A percentile compares a stretch with the other conserved stretches of the same genome.
phyloP scores from a whole-genome alignment of 495 filamentous ascomycete genomes.

The Aspergillus heteromorphus region DNA sequence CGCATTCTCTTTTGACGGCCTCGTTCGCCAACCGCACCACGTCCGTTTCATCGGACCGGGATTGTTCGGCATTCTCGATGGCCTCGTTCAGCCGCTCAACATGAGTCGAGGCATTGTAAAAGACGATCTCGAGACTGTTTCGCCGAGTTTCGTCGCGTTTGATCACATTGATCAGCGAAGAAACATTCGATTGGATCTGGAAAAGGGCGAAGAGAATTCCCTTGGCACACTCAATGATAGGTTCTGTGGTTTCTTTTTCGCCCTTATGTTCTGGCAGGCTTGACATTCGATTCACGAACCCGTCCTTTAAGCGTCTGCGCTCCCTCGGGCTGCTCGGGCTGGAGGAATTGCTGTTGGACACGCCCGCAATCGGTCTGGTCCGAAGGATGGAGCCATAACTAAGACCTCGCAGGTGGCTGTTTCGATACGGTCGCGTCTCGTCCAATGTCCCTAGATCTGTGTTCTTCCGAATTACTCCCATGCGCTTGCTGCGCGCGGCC shows the following conservation, averaged over 20 bases:
- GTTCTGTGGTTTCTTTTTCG: slow-evolving; percentile 52
- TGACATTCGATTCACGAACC: slow-evolving; percentile 70
- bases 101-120: slow-evolving; percentile 69
- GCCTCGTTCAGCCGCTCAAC: slow-evolving; percentile 71
- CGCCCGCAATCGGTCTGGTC: slow-evolving; percentile 40
- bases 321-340: slow-evolving; percentile 56
- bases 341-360: slow-evolving; percentile 45
- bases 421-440: slow-evolving; percentile 65
- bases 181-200: slow-evolving; percentile 72
- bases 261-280: slow-evolving; percentile 78
- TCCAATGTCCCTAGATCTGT: slow-evolving; percentile 70
- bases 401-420: slow-evolving; percentile 76
- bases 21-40: slow-evolving; percentile 43
- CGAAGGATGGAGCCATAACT: slow-evolving; percentile 75
- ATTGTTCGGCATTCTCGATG: slow-evolving; percentile 57
- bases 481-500: slow-evolving; percentile 59
- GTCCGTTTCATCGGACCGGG: slow-evolving; percentile 32
- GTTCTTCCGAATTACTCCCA: slow-evolving; percentile 79
- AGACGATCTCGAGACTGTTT: slow-evolving; percentile 69
- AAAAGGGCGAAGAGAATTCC: slow-evolving; percentile 83
- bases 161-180: slow-evolving; percentile 64
- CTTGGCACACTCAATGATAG: slow-evolving; percentile 73
- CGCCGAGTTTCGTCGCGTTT: slow-evolving; percentile 61
- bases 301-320: slow-evolving; percentile 42
- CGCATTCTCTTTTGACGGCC: slow-evolving; percentile 57